These are phyloP conservation scores for Irpex rosettiformis DNA, from an alignment of 1,284 basidiomycete genomes.

Conservation along the genomic window DNA sequence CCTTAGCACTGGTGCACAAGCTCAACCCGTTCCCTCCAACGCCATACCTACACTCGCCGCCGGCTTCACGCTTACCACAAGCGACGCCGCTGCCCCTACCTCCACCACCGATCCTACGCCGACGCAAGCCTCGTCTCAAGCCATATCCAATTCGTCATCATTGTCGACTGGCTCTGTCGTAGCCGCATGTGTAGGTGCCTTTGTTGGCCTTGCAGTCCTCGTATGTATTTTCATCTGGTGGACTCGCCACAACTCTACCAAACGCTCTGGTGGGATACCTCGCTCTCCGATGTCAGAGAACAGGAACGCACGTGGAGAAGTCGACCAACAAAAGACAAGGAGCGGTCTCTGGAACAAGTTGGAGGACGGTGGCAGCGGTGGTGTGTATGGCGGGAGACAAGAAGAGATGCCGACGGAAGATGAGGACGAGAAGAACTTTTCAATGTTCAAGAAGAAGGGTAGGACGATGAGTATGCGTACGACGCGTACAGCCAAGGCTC, in stretches of 20 bases:
- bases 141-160: slow-evolving; percentile 15
- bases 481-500: slow-evolving; percentile 28
- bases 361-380: slow-evolving; percentile 19
- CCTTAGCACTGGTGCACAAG: slow-evolving; percentile 5
- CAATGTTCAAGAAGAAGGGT: slow-evolving; percentile 70
- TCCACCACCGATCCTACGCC: slow-evolving; percentile 13
- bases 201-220: slow-evolving; percentile 25
- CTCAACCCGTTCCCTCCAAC: neutral
- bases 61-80: slow-evolving; percentile 12
- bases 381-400: neutral
- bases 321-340: slow-evolving; percentile 18
- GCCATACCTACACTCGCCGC: slow-evolving; percentile 14
- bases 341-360: slow-evolving; percentile 21
- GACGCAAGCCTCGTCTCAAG: slow-evolving; percentile 10
- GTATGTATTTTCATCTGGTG: slow-evolving; percentile 27
- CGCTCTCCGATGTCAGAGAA: slow-evolving; percentile 14
- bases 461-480: slow-evolving; percentile 49
- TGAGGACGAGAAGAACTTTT: slow-evolving; percentile 29
- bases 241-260: slow-evolving; percentile 22
- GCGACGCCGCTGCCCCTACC: slow-evolving; percentile 11
- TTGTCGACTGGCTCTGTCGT: slow-evolving; percentile 30
- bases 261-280: slow-evolving; percentile 14
- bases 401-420: slow-evolving; percentile 22
- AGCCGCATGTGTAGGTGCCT: slow-evolving; percentile 32
- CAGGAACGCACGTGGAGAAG: slow-evolving; percentile 20